Base-by-base conservation (phyloP, 169 alveolate genomes). In the Plasmodium coatneyi region DNA sequence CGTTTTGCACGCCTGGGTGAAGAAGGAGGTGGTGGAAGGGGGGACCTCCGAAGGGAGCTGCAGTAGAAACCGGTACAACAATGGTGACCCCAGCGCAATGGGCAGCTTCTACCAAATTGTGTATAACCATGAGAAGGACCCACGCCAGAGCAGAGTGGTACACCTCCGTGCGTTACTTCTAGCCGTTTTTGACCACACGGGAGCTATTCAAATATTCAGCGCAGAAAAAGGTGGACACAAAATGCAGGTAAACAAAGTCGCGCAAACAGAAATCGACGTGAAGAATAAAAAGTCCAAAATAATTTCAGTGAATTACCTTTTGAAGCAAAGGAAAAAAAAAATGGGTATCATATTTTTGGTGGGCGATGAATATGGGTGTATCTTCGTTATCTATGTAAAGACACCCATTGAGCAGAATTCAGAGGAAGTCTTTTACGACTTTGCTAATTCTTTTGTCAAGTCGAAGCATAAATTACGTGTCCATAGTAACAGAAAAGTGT, bases 281-380 rank as follows among this genome's bases (percentile, higher is more conserved):
- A 89, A 89, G 46, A 89, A 89, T 79, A 79, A 89, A n/a, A 89
- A 89, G 30, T 89, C 94, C 0, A 78, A 80, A 66, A 89, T 89
- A 1, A 89, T 89, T 30, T 89, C 91, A 16, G 71, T 89, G 12
- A 89, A 79, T 80, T 89, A 89, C 46, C 76, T 80, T 12, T 34
- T 89, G 49, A 56, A 89, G 32, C 91, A 89, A 80, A 89, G 54
- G 79, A 22, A 56, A 28, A 84, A 30, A 25, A 78, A 76, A 87
- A 56, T 89, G 39, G 66, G 83, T 10, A 89, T 80, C 25, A 22
- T 89, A 56, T 14, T 89, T 25, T 80, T 89, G 10, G 46, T 89
- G 19, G 94, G 94, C 30, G 94, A 89, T 80, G 94, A 89, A 36
- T 89, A 89, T 89, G 94, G 94, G 3, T 89, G 94, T 66, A 89